Percentiles rank a stretch among this genome's conserved stretches.
Conservation (phyloP, 1,284 basidiomycete genomes). For the Polyporus tsugae region DNA sequence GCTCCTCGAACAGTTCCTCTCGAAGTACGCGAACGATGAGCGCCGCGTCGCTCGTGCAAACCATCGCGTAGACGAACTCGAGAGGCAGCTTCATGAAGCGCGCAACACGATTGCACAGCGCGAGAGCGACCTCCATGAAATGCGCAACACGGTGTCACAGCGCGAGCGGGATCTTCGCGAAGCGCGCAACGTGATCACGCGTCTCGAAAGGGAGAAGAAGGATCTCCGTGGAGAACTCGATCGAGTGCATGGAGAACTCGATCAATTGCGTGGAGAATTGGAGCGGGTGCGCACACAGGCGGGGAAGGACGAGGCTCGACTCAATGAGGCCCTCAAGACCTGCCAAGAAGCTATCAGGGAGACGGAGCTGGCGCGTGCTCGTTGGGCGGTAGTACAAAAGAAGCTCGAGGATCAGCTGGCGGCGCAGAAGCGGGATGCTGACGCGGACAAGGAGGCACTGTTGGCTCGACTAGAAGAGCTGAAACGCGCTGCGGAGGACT, state of each 20-base stretch:
- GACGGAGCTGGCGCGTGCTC: conserved; percentile 10
- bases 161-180: conserved; percentile 11
- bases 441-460: conserved; percentile 10
- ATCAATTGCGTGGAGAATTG: neutral
- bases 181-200: neutral
- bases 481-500: conserved; percentile 12
- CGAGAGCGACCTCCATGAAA: too few relatives aligned
- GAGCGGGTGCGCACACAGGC: conserved; percentile 3
- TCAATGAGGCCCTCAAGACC: neutral
- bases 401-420: conserved; percentile 16
- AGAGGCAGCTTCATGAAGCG: neutral
- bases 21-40: conserved; percentile 13
- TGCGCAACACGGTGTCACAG: neutral
- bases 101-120: neutral
- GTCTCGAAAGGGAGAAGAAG: conserved; percentile 14
- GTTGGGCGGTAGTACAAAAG: conserved; percentile 1
- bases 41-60: conserved; percentile 6
- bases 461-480: conserved; percentile 16
- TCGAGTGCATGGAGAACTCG: neutral
- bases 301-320: neutral
- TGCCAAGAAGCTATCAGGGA: conserved; percentile 3
- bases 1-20: conserved; percentile 7
- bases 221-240: neutral
- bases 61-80: conserved; percentile 10
- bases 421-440: conserved; percentile 1